Evolutionary conservation across 495 filamentous ascomycete species (phyloP).

Genomic region (Parathielavia appendiculata): DNA sequence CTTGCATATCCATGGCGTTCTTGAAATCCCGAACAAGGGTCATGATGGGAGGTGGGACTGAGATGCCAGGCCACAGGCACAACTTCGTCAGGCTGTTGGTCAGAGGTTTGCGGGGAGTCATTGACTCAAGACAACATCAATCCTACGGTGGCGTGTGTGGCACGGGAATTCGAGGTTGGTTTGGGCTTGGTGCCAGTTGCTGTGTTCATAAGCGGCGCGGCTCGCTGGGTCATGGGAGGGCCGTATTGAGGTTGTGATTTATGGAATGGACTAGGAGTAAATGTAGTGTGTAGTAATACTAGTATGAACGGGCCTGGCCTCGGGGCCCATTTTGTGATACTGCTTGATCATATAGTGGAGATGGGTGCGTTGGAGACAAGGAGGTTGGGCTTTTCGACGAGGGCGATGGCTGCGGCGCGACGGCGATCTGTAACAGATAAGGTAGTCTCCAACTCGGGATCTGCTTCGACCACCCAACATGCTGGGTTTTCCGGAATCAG

Average conservation of each 20-base stretch:
- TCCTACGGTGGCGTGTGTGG: background rate
- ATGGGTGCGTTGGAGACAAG: background rate
- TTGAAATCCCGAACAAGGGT: background rate
- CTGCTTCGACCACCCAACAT: background rate
- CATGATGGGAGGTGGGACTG: background rate
- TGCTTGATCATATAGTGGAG: background rate
- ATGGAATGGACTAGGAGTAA: too few relatives aligned
- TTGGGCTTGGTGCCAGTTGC: too few relatives aligned
- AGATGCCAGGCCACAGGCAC: constrained; percentile 7
- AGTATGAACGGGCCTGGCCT: too few relatives aligned
- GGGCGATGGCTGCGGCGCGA: background rate
- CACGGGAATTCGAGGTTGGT: background rate
- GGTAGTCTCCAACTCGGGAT: background rate
- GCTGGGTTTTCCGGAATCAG: background rate
- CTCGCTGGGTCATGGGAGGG: too few relatives aligned
- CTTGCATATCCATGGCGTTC: background rate
- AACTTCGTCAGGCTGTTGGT: constrained; percentile 4
- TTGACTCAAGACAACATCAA: background rate
- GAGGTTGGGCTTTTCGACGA: background rate
- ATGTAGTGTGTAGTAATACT: too few relatives aligned
- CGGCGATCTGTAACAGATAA: background rate
- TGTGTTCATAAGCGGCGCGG: too few relatives aligned
- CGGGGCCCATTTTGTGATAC: too few relatives aligned
- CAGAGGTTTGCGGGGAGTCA: background rate
- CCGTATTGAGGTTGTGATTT: too few relatives aligned